Percentiles rank a stretch among this genome's conserved stretches.
phyloP scores from a whole-genome alignment of 1,284 basidiomycete genomes.

The Porodaedalea pini region DNA sequence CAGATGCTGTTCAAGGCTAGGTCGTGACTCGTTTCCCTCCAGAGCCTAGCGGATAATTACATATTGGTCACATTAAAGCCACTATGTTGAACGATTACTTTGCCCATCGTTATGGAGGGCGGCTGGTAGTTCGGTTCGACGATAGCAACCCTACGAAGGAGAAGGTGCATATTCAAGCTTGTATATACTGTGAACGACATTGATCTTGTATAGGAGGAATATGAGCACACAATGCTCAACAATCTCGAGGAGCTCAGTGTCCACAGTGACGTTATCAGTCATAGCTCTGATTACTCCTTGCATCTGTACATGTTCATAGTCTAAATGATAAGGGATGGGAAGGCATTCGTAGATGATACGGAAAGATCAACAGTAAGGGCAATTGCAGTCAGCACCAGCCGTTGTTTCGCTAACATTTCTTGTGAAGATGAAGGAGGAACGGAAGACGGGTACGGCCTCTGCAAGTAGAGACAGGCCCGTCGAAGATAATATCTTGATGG shows the following conservation, averaged over 20 bases:
- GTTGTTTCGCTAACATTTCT: background rate
- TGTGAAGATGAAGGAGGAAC: constrained; percentile 83
- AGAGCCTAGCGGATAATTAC: constrained; percentile 96
- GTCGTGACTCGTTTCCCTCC: constrained; percentile 98
- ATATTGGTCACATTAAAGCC: constrained; percentile 97
- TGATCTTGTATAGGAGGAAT: too few relatives aligned
- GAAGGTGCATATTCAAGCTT: constrained; percentile 89
- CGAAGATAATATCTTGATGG: constrained; percentile 84
- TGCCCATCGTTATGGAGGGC: constrained; percentile 94
- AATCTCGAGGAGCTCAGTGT: constrained; percentile 85
- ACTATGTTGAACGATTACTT: constrained; percentile 97
- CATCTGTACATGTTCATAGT: constrained; percentile 79
- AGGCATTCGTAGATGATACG: constrained; percentile 95
- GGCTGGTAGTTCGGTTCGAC: constrained; percentile 94
- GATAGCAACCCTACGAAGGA: constrained; percentile 99
- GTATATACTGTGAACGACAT: too few relatives aligned
- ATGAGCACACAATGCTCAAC: too few relatives aligned
- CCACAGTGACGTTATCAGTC: constrained; percentile 77
- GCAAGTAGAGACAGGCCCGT: constrained; percentile 77
- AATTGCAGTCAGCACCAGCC: background rate
- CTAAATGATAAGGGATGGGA: constrained; percentile 82
- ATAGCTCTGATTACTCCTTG: constrained; percentile 97
- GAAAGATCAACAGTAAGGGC: constrained; percentile 71
- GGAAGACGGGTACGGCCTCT: constrained; percentile 87
- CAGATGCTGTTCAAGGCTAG: constrained; percentile 82